Evolutionary conservation across 1,139 yeast species (phyloP).

Genomic region (Hanseniaspora uvarum): DNA sequence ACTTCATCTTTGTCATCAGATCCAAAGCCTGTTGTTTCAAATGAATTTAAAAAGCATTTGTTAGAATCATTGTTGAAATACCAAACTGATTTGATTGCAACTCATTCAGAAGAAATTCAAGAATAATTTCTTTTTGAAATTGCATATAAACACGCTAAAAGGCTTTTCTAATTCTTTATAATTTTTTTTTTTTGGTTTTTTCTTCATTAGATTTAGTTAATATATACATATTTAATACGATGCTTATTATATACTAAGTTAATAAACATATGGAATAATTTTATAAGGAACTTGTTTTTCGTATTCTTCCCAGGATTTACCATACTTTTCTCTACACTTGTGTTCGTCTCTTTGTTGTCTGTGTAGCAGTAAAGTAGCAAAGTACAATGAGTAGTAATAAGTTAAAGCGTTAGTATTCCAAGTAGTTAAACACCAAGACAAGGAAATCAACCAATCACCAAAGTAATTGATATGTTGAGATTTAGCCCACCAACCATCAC

Average conservation of each 20-base stretch:
- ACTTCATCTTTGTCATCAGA: slow-evolving; percentile 29
- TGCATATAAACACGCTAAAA: slow-evolving; percentile 10
- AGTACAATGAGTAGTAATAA: slow-evolving; percentile 75
- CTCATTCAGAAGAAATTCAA: slow-evolving; percentile 54
- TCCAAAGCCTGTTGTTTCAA: slow-evolving; percentile 33
- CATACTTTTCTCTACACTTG: slow-evolving; percentile 79
- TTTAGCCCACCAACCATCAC: slow-evolving; percentile 93
- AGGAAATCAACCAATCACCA: slow-evolving; percentile 89
- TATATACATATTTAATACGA: background rate
- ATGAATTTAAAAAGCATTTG: slow-evolving; percentile 44
- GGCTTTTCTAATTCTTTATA: too few species aligned
- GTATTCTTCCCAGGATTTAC: slow-evolving; percentile 74
- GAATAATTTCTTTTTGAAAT: slow-evolving; percentile 27
- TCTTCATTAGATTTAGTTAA: background rate
- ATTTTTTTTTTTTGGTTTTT: background rate
- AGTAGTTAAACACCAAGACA: slow-evolving; percentile 88
- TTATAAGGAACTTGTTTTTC: slow-evolving; percentile 73
- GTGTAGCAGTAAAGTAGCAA: slow-evolving; percentile 70
- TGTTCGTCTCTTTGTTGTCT: slow-evolving; percentile 87
- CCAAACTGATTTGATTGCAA: slow-evolving; percentile 50
- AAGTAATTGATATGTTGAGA: slow-evolving; percentile 90
- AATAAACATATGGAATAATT: slow-evolving; percentile 81
- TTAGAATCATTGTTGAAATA: slow-evolving; percentile 43
- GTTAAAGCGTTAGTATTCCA: slow-evolving; percentile 75
- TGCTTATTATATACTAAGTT: slow-evolving; percentile 21